phyloP scores from a whole-genome alignment of 2,329 filamentous ascomycete genomes.

The Leptographium radiaticola region DNA sequence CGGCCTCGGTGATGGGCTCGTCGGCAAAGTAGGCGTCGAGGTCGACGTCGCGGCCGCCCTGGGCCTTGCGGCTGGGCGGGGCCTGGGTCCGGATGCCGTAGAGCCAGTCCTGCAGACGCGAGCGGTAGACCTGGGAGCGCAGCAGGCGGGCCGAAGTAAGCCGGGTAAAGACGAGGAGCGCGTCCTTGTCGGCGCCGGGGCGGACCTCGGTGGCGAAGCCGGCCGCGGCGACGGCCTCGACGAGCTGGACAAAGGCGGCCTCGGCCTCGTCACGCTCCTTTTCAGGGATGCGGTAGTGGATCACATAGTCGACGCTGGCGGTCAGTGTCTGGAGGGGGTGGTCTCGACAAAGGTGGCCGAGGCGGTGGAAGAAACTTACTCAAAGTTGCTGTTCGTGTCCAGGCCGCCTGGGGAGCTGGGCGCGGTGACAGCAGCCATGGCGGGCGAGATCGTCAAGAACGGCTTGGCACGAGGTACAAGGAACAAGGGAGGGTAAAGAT shows the following conservation, averaged over 20 bases:
- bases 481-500: too few relatives aligned
- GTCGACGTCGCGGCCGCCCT: slow-evolving; percentile 26
- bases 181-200: slow-evolving; percentile 53
- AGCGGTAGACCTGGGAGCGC: slow-evolving; percentile 69
- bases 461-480: too few relatives aligned
- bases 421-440: slow-evolving; percentile 12
- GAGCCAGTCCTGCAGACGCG: slow-evolving; percentile 86
- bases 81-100: slow-evolving; percentile 70
- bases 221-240: slow-evolving; percentile 60
- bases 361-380: slow-evolving; percentile 6
- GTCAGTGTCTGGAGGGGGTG: background rate
- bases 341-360: background rate
- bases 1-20: slow-evolving; percentile 75
- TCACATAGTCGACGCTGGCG: slow-evolving; percentile 70
- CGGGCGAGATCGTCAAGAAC: background rate
- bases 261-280: slow-evolving; percentile 44
- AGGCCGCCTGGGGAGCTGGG: background rate
- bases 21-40: slow-evolving; percentile 52
- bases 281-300: slow-evolving; percentile 61
- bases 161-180: slow-evolving; percentile 72
- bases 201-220: slow-evolving; percentile 85
- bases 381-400: slow-evolving; percentile 16
- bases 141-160: slow-evolving; percentile 65
- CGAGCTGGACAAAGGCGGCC: slow-evolving; percentile 63
- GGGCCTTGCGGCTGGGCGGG: slow-evolving; percentile 35